Base-by-base conservation (phyloP, 2,329 filamentous ascomycete genomes). In the Exophiala mesophila region DNA sequence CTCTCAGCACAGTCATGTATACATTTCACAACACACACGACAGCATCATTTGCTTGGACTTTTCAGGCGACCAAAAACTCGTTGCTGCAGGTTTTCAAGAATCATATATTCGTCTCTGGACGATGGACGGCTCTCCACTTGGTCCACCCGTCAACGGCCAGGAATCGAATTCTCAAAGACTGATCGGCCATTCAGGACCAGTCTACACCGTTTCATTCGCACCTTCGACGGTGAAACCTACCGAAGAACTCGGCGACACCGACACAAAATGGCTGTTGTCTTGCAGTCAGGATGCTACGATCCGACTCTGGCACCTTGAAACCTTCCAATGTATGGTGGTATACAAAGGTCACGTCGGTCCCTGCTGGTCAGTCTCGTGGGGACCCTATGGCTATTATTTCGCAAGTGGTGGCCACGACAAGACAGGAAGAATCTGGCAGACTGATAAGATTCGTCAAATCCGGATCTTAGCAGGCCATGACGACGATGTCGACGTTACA, bases 1-100 rank as follows among this genome's bases (percentile, higher is more conserved):
- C 82, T 18, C 74, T 96, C 46, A 94, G 88, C 57, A 83, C 94
- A 17, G 92, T 87, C 71, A 97, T 97, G 85, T 96, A 94, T 62
- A 98, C 92, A 1, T 95, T 97, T 59, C 92, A 98, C 70, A 98
- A 98, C 64, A 94, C 87, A 0, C 82, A 88, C 50, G 88, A 94
- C 64, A 90, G 86, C 42, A 77, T 95, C 45, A 88, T 87, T n/a
- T 94, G 86, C 59, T 80, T 97, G 61, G 90, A 97, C 58, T 96
- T 98, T 59, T 96, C 90, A 1, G 85, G 90, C 40, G 92, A 98
- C 60, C 83, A 87, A 50, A 77, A 82, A 52, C 76, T 97, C 19
- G 86, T 92, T 26, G 92, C 92, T 17, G 85, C 82, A 16, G 94
- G 92, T 19, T 95, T 89, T 35, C 82, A 84, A 41, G 89, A 97